Base-by-base conservation (phyloP, 108 stramenopile species). In the Tribonema minus region DNA sequence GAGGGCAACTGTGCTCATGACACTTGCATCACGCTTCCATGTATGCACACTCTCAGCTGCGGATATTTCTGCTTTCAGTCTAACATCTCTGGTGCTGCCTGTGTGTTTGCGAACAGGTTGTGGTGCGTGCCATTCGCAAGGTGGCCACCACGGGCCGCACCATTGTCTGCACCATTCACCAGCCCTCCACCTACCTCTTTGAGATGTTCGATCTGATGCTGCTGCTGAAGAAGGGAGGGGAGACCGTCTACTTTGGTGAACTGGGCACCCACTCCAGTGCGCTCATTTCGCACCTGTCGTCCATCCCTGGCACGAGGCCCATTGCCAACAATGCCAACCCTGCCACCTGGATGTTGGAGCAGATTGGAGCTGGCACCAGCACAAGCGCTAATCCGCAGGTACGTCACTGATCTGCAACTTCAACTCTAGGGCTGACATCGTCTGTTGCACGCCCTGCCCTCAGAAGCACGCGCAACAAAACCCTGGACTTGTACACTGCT, bases 281-380 rank as follows among this genome's bases (percentile, higher is more conserved):
- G 4, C 82, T 88, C 40, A 72, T 86, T 40, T 27, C 58, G 34
- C 87, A 83, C 79, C 67, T 88, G 20, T 33, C 60, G 71, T 37
- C 41, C 3, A 23, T 85, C 0, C 84, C 86, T 2, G 77, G 77
- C 54, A 82, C 76, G 27, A 38, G 29, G 15, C 79, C 78, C 29
- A 82, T 89, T 66, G 67, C 65, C 27, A 54, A 54, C 61, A 87
- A 88, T 33, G 87, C 85, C 37, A 92, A 92, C 37, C 92, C 92
- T 15, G 91, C 91, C 15, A 88, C 89, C 2, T 92, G 91, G 91
- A 91, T 92, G 91, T 89, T 92, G 23, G 89, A 88, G 69, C 90
- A 85, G 27, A 86, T 87, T 64, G 87, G 84, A 26, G 81, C 87
- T 2, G 86, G 86, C 36, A 85, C 71, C 27, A 28, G 26, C 20